Base-by-base conservation (phyloP, 805 yeast genomes). In the Hanseniaspora vineae region DNA sequence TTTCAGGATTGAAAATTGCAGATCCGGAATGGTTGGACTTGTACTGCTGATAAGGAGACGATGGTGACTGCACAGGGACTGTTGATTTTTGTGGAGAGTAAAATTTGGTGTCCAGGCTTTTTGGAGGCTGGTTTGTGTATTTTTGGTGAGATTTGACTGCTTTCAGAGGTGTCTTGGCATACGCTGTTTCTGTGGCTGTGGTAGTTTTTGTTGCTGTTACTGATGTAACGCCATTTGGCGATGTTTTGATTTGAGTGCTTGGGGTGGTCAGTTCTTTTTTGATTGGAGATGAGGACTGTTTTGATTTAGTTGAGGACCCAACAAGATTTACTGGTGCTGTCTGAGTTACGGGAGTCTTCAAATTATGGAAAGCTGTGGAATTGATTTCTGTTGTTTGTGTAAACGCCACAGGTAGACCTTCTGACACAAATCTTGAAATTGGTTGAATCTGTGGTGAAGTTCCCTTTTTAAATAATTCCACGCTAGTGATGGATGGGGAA, bases 401-500 rank as follows among this genome's bases (percentile, higher is more conserved):
- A 15, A n/a, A 18, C 12, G 40, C 6, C 19, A 37, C 40, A 6
- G 40, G 40, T 9, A 37, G 12, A 37, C 40, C 40, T 52, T 49
- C 55, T 58, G 52, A 18, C 48, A 49, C 48, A 18, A 44, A 50
- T 48, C 61, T 58, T 23, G 49, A 44, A 14, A 48, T 42, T 10
- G 46, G 60, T 43, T 70, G 70, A 10, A 68, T 60, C 19, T 58
- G 49, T 12, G 72, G 69, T 8, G 67, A 63, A 45, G 15, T 52
- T 12, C 43, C 29, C 15, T 45, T 55, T 18, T 53, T 60, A 42
- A 66, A 60, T 39, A 65, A 56, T 42, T 68, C 71, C 35, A 50
- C 54, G 2, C 71, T 60, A 14, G 61, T 61, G 3, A 70, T 54
- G 0, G 67, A 72, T 42, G 80, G 75, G 1, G 81, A 73, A 44